These are phyloP conservation scores for Dendrobium officinale DNA, from an alignment of 106 monocot species.

Conservation along the genomic window DNA sequence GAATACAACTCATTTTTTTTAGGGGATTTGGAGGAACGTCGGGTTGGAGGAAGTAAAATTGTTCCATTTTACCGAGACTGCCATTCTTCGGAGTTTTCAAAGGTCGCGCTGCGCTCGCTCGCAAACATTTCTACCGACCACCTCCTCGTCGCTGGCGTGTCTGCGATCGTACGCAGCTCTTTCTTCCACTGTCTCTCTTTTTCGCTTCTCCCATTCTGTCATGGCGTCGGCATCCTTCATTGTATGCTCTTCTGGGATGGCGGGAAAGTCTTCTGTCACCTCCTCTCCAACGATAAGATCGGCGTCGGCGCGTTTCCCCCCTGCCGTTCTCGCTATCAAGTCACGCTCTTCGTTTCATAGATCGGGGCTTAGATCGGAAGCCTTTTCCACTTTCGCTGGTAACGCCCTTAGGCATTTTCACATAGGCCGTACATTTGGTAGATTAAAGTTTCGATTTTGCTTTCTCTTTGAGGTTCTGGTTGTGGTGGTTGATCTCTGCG, in stretches of 20 bases:
- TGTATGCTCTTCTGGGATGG: background rate
- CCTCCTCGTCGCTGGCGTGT: background rate
- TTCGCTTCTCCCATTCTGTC: background rate
- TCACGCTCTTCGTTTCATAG: background rate
- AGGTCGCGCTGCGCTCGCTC: background rate
- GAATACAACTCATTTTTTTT: no score
- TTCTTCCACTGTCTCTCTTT: background rate
- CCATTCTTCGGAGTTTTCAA: background rate
- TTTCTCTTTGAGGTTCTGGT: background rate
- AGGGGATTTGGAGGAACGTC: no score
- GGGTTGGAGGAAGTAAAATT: no score
- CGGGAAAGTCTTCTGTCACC: background rate
- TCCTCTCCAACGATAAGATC: background rate
- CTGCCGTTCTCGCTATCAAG: background rate
- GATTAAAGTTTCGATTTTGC: background rate
- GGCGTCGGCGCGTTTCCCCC: background rate
- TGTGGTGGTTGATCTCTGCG: background rate
- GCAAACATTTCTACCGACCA: background rate
- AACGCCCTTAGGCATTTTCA: background rate
- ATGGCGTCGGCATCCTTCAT: background rate
- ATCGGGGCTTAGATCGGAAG: background rate
- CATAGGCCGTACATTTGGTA: background rate
- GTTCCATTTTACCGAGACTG: no score
- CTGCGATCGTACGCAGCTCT: background rate
- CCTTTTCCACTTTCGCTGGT: constrained; percentile 3